phyloP scores from a whole-genome alignment of 2,329 filamentous ascomycete species.

The Venturia effusa region DNA sequence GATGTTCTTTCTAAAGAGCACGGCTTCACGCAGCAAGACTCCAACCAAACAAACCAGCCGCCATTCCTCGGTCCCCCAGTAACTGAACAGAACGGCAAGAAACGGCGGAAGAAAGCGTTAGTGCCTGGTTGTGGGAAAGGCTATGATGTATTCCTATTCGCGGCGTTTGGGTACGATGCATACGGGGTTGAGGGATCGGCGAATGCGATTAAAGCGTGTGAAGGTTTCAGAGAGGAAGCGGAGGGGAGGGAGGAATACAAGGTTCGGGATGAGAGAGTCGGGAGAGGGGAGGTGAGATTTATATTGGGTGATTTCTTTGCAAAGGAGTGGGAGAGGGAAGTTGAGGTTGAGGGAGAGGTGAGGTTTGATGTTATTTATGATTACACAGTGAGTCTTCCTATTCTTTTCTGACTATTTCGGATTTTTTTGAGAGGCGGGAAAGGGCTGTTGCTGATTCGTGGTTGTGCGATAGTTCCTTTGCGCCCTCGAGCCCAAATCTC shows the following conservation, averaged over 20 bases:
- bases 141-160: conserved; percentile 68
- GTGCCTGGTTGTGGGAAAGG: conserved; percentile 76
- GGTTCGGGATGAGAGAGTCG: conserved; percentile 28
- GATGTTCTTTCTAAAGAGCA: conserved; percentile 37
- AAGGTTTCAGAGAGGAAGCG: conserved; percentile 29
- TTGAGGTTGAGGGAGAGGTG: conserved; percentile 20
- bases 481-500: conserved; percentile 43
- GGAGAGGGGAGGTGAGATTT: conserved; percentile 44
- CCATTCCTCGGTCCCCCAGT: conserved; percentile 27
- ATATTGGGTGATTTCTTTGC: conserved; percentile 57
- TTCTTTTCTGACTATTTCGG: no score
- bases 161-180: conserved; percentile 65
- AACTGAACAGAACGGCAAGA: conserved; percentile 1
- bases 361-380: conserved; percentile 59
- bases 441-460: not conserved
- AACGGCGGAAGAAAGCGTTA: conserved; percentile 43
- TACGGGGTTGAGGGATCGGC: conserved; percentile 61
- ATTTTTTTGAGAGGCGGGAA: not conserved
- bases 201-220: conserved; percentile 37
- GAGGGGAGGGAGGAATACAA: conserved; percentile 32
- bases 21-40: no score
- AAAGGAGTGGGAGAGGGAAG: conserved; percentile 42
- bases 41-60: no score
- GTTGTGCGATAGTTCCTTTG: conserved; percentile 46
- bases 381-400: conserved; percentile 40